These are phyloP conservation scores for Pterocarpus macrocarpus DNA, from an alignment of 306 rosid species.

Conservation along the genomic window DNA sequence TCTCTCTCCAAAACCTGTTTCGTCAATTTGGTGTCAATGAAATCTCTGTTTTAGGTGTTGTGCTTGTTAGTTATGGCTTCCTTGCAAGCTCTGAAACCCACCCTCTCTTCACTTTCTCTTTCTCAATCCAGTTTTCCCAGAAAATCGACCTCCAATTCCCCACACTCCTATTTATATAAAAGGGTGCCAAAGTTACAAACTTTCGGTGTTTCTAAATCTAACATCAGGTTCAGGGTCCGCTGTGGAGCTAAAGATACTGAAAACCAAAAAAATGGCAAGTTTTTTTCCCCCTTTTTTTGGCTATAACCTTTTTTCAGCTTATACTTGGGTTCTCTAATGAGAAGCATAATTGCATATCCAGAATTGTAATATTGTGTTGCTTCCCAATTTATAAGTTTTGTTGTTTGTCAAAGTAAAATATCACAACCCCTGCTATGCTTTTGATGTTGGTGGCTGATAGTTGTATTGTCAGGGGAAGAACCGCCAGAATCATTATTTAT, in stretches of 20 bases:
- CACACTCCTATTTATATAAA: constrained; percentile 50
- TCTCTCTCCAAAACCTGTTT: constrained; percentile 16
- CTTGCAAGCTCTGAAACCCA: constrained; percentile 62
- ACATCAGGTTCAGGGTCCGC: constrained; percentile 53
- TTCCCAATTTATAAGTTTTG: background rate
- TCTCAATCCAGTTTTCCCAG: constrained; percentile 60
- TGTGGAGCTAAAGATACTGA: constrained; percentile 69
- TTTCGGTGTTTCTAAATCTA: constrained; percentile 44
- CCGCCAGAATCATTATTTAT: constrained; percentile 91
- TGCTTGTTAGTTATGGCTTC: constrained; percentile 65
- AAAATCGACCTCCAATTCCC: constrained; percentile 54
- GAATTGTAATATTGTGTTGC: background rate
- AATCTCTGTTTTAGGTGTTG: constrained; percentile 33
- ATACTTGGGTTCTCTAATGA: background rate
- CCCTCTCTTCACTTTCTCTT: constrained; percentile 64
- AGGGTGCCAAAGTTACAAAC: constrained; percentile 52
- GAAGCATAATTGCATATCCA: background rate
- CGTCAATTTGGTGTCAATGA: constrained; percentile 29
- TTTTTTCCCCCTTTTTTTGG: background rate
- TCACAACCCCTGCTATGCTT: too few species aligned
- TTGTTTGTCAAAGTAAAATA: too few species aligned
- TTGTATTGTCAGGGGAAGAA: constrained; percentile 74
- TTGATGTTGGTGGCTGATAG: constrained; percentile 35
- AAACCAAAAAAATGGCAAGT: constrained; percentile 79
- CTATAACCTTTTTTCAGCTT: background rate